Conservation (phyloP, 176 grass and related monocot genomes). For the Bothriochloa decipiens region DNA sequence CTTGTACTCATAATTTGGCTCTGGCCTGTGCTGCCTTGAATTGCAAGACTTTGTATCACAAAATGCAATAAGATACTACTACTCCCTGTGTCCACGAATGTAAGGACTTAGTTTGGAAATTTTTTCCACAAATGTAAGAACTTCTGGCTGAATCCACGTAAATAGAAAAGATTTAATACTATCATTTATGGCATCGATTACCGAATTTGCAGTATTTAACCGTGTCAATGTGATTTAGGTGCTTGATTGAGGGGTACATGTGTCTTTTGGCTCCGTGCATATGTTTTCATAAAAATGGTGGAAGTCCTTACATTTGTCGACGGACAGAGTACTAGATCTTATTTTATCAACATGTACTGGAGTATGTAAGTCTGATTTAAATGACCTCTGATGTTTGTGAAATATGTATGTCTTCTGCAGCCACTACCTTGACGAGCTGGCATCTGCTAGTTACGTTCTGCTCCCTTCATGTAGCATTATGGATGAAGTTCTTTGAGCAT, state of each 20-base stretch:
- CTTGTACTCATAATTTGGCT: not conserved
- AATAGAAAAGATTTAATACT: not conserved
- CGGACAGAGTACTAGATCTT: not conserved
- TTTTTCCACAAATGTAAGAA: not conserved
- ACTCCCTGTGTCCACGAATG: not conserved
- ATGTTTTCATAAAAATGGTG: not conserved
- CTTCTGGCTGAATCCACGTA: not conserved
- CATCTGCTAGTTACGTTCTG: slow-evolving; percentile 99
- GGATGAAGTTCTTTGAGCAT: slow-evolving; percentile 96
- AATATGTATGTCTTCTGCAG: slow-evolving; percentile 58
- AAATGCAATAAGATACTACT: not conserved
- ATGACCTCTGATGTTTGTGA: not conserved
- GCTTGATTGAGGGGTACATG: not conserved
- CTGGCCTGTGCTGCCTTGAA: not conserved
- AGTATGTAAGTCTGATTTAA: not conserved
- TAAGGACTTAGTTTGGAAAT: not conserved
- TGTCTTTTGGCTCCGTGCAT: not conserved
- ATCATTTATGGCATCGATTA: not conserved
- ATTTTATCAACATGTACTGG: not conserved
- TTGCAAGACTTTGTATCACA: not conserved
- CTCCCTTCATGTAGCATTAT: slow-evolving; percentile 92
- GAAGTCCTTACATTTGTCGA: not conserved
- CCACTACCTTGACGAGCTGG: slow-evolving; percentile 99
- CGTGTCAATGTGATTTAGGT: not conserved
- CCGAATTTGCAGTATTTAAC: not conserved